Percentiles rank a stretch among this genome's conserved stretches.
Conservation (phyloP, 2,329 filamentous ascomycete genomes). For the Beauveria sp. region DNA sequence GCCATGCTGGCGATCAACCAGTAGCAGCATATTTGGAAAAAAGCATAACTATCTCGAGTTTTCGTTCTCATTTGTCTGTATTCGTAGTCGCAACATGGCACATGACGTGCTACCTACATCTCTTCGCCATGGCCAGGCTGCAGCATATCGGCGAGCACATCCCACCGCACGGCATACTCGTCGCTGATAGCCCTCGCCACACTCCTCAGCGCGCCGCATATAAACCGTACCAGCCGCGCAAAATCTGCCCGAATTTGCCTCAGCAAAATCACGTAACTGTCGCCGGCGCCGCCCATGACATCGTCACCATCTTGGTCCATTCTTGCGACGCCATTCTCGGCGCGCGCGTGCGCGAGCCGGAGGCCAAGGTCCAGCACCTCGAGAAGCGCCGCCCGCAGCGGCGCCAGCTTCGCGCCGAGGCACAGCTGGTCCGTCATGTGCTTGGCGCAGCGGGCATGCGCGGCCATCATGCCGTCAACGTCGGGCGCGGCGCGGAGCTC, state of each 20-base stretch:
- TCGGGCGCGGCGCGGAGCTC: conserved; percentile 53
- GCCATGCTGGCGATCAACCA: too few relatives aligned
- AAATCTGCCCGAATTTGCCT: conserved; percentile 50
- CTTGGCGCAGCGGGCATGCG: conserved; percentile 53
- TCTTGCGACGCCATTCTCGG: conserved; percentile 23
- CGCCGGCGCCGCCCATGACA: conserved; percentile 17
- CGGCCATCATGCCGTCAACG: conserved; percentile 66
- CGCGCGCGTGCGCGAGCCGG: conserved; percentile 47
- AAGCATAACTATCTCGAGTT: not conserved
- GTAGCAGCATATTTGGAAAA: not conserved
- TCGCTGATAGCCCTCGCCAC: conserved; percentile 62
- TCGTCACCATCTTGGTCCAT: conserved; percentile 30
- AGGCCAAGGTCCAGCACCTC: conserved; percentile 64
- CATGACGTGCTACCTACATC: not conserved
- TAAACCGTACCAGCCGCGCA: conserved; percentile 54
- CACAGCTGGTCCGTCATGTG: conserved; percentile 56
- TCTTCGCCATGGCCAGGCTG: conserved; percentile 30
- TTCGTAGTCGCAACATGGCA: too few relatives aligned
- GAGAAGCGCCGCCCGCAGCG: conserved; percentile 61
- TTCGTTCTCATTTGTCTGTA: not conserved
- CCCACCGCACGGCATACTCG: conserved; percentile 51
- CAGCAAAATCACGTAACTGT: conserved; percentile 42
- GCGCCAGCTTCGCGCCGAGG: conserved; percentile 54
- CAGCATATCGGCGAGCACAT: conserved; percentile 66
- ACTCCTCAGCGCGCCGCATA: conserved; percentile 60